These are phyloP conservation scores for Populus tremula DNA, from an alignment of 345 rosid genomes.

Conservation along the genomic window DNA sequence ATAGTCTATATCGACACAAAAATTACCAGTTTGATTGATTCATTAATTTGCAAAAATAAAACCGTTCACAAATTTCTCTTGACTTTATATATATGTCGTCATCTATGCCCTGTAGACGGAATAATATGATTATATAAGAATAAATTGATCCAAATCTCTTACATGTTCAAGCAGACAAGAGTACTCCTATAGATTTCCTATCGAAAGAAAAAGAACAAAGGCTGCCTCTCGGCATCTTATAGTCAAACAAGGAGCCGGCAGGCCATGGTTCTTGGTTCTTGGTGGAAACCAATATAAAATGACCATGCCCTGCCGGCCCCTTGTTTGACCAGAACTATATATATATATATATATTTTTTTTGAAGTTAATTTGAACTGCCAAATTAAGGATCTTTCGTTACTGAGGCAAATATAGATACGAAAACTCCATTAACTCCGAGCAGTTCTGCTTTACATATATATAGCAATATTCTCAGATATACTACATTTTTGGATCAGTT, in stretches of 20 bases:
- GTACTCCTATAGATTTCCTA: background rate
- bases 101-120: background rate
- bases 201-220: background rate
- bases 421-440: no score
- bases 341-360: no score
- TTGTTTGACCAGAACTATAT: background rate
- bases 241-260: background rate
- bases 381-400: background rate
- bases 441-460: no score
- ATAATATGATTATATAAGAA: background rate
- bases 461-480: no score
- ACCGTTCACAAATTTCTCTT: background rate
- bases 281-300: background rate
- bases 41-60: background rate
- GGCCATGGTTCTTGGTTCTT: background rate
- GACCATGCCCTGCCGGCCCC: background rate
- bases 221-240: background rate
- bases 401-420: no score
- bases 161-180: background rate
- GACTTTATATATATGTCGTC: background rate
- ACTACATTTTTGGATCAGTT: no score
- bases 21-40: background rate
- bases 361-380: background rate
- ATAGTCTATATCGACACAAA: background rate
- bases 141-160: background rate